Evolutionary conservation across 176 grass and related monocot species (phyloP), one percentile per base, ranked within the genome.

Genomic region (Aechmea fasciata): DNA sequence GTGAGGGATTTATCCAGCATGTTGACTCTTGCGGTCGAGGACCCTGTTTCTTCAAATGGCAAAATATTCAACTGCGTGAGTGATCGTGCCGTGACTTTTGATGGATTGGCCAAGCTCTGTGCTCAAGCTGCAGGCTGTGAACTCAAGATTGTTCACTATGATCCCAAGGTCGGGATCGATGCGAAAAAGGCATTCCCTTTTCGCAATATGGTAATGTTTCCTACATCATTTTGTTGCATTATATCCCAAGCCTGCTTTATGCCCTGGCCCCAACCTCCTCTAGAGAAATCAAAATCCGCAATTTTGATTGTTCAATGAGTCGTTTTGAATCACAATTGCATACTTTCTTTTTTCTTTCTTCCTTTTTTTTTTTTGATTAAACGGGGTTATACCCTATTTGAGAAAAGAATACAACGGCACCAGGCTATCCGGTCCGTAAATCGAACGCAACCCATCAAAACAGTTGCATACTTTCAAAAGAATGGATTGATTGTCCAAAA

Each of bases 101-200:
- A 87, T 71, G 93, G 93, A 41, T 64, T 92, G 28, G 93, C 71
- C 10, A 92, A 78, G 75, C 62, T 92, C 63, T 97, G 93, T 55
- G 93, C 86, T 26, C 76, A 81, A 18, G 88, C 86, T 13, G 81
- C 86, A 0, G 93, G 81, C 20, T 13, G 22, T 47, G 82, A 65
- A 24, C 53, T 71, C 9, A 81, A 90, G 8, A 74, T 87, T 50
- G 73, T 87, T 1, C 80, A 92, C 75, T 97, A 85, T 71, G 81
- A 97, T 73, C 93, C 93, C n/a, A 83, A 81, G 47, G 76, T 50
- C 19, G 86, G 86, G 26, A 71, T 92, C 20, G 93, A 97, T 52
- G 71, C 86, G 24, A 92, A 66, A 78, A 97, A 92, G 78, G 86
- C 93, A 33, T 97, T 92, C 79, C 93, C 93, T 26, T 92, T 92